Conservation (phyloP, 2,329 filamentous ascomycete genomes). For the Helminthosporium solani region DNA sequence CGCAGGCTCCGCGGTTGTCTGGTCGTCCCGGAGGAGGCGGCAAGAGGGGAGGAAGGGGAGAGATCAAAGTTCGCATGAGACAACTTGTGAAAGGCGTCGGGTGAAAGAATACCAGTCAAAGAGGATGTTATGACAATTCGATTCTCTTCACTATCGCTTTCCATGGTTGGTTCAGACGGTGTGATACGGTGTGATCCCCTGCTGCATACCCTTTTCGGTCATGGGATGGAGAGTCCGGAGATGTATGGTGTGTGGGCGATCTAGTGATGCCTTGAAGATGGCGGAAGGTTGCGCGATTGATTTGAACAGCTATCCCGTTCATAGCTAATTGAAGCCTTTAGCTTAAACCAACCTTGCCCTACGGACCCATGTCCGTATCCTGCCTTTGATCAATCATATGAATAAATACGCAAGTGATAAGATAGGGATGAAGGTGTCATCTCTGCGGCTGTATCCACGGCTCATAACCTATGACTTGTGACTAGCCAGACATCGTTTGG, state of each 20-base stretch:
- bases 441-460: neutral
- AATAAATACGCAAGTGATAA: neutral
- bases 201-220: neutral
- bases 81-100: conserved; percentile 3
- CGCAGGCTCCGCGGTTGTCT: neutral
- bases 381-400: neutral
- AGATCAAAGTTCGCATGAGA: neutral
- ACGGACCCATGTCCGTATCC: neutral
- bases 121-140: neutral
- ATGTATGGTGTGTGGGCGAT: neutral
- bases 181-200: neutral
- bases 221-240: neutral
- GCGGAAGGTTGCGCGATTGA: neutral
- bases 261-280: neutral
- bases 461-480: no score
- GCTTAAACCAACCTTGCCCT: neutral
- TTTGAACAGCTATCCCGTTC: neutral
- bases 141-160: neutral
- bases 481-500: no score
- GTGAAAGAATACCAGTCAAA: conserved; percentile 2
- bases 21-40: neutral
- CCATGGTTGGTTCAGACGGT: neutral
- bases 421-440: neutral
- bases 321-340: neutral
- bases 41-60: neutral